These are phyloP conservation scores for Corchorus capsularis DNA, from an alignment of 345 rosid genomes.

Conservation along the genomic window DNA sequence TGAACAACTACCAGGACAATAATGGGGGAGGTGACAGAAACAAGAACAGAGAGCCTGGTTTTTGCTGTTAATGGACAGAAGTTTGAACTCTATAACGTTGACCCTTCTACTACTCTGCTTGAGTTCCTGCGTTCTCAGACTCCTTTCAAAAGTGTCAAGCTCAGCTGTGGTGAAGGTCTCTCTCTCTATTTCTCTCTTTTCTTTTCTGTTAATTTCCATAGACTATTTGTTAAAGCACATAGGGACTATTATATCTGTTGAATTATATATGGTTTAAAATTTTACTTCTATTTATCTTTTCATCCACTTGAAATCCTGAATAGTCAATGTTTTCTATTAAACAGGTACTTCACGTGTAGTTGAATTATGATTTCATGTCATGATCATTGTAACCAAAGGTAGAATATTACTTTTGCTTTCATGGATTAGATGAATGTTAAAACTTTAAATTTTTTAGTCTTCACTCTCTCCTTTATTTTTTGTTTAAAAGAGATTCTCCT, in stretches of 20 bases:
- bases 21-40: background rate
- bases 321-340: too few species aligned
- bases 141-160: slow-evolving; percentile 79
- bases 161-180: slow-evolving; percentile 80
- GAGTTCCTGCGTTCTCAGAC: slow-evolving; percentile 71
- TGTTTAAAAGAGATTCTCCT: too few species aligned
- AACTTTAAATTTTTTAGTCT: too few species aligned
- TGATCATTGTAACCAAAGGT: too few species aligned
- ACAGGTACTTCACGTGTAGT: too few species aligned
- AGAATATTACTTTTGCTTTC: too few species aligned
- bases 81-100: slow-evolving; percentile 47
- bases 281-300: background rate
- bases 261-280: background rate
- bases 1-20: too few species aligned
- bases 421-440: too few species aligned
- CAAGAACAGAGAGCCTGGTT: slow-evolving; percentile 36
- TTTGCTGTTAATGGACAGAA: slow-evolving; percentile 76
- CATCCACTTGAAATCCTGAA: too few species aligned
- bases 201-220: background rate
- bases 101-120: slow-evolving; percentile 76
- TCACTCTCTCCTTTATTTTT: too few species aligned
- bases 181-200: background rate
- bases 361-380: too few species aligned
- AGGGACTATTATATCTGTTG: background rate
- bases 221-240: too few species aligned